phyloP scores from a whole-genome alignment of 2,329 filamentous ascomycete genomes.

The Apiospora hydei region DNA sequence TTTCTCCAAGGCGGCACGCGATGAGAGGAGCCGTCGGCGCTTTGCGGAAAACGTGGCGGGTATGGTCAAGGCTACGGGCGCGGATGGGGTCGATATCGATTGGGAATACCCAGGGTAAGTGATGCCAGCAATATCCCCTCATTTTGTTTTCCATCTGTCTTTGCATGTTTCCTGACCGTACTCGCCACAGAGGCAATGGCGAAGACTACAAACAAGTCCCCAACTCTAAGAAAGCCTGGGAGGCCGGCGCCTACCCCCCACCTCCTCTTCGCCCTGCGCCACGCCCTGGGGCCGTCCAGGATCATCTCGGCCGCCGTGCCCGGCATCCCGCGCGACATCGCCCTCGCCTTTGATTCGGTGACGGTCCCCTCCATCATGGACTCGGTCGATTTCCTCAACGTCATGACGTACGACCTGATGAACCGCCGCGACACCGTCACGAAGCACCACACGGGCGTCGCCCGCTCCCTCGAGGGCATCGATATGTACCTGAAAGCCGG shows the following conservation, averaged over 20 bases:
- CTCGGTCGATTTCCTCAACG: slow-evolving; percentile 70
- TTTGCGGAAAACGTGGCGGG: slow-evolving; percentile 66
- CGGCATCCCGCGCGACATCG: slow-evolving; percentile 67
- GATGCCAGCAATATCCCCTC: too few relatives aligned
- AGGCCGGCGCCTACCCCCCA: slow-evolving; percentile 70
- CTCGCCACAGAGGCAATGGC: slow-evolving; percentile 64
- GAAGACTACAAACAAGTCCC: slow-evolving; percentile 70
- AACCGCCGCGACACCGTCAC: slow-evolving; percentile 71
- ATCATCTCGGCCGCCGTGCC: slow-evolving; percentile 73
- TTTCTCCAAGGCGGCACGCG: slow-evolving; percentile 58
- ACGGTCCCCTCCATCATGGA: slow-evolving; percentile 65
- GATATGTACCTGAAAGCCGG: slow-evolving; percentile 67
- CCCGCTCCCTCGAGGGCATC: slow-evolving; percentile 58
- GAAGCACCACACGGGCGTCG: slow-evolving; percentile 65
- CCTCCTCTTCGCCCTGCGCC: slow-evolving; percentile 65
- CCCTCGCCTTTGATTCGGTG: slow-evolving; percentile 65
- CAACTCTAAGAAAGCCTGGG: slow-evolving; percentile 64
- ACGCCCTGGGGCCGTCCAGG: slow-evolving; percentile 63
- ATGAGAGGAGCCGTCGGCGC: slow-evolving; percentile 51
- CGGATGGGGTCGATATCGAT: slow-evolving; percentile 72
- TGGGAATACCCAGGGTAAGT: slow-evolving; percentile 61
- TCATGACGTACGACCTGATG: slow-evolving; percentile 78
- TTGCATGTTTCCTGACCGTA: too few relatives aligned
- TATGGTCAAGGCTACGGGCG: slow-evolving; percentile 61
- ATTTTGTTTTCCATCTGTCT: too few relatives aligned